phyloP scores from a whole-genome alignment of 129 eudicot species.

The Erigeron canadensis region DNA sequence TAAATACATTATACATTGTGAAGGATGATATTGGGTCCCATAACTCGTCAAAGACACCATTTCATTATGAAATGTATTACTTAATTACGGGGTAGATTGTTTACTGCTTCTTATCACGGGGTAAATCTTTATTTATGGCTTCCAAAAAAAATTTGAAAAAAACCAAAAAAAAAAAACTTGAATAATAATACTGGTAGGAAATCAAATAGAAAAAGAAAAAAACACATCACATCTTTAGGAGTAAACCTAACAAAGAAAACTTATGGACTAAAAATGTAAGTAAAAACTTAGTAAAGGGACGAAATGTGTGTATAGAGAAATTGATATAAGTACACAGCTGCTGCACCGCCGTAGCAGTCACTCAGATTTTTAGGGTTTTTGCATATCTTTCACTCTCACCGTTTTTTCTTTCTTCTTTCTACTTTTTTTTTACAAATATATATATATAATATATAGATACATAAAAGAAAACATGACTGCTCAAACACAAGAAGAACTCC shows the following conservation, averaged over 20 bases:
- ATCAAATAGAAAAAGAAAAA: neutral
- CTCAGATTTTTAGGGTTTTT: constrained; percentile 28
- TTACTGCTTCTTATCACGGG: too few relatives aligned
- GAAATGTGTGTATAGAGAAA: neutral
- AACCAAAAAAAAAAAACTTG: too few relatives aligned
- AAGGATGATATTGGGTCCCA: too few relatives aligned
- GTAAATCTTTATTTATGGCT: too few relatives aligned
- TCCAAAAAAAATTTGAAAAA: too few relatives aligned
- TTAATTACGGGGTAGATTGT: too few relatives aligned
- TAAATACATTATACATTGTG: too few relatives aligned
- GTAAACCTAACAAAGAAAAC: too few relatives aligned
- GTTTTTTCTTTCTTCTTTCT: neutral
- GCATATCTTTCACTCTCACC: neutral
- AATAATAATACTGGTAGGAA: too few relatives aligned
- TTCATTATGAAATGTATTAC: too few relatives aligned
- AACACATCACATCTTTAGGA: neutral
- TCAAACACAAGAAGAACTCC: constrained; percentile 70
- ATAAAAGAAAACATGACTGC: constrained; percentile 58
- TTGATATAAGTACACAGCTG: neutral
- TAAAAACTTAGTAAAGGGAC: neutral
- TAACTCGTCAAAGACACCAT: too few relatives aligned
- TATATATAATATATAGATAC: neutral
- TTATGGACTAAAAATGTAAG: neutral
- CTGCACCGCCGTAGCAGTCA: neutral
- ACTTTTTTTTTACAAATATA: too few relatives aligned